Conservation (phyloP, 768 basidiomycete species). For the Boletus pseudo-olivaceus region DNA sequence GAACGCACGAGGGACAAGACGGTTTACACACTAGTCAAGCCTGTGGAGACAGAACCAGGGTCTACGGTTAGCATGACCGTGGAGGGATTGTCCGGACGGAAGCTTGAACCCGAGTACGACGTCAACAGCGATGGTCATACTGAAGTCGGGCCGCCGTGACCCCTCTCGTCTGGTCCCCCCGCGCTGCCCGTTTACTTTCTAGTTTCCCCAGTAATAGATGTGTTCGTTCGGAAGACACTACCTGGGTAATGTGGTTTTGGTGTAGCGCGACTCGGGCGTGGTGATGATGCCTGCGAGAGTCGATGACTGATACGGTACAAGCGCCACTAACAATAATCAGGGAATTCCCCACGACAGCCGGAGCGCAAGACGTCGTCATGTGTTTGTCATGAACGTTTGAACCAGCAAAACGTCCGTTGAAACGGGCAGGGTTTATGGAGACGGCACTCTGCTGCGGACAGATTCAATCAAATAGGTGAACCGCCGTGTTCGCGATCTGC, state of each 20-base stretch:
- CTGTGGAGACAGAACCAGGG: conserved; percentile 9
- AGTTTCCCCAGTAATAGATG: background rate
- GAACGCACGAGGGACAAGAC: conserved; percentile 20
- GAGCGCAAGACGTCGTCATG: too few species aligned
- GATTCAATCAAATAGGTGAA: background rate
- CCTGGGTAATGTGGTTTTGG: background rate
- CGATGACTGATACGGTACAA: too few species aligned
- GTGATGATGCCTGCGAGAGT: background rate
- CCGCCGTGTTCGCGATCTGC: background rate
- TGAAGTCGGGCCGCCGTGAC: background rate
- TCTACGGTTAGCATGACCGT: conserved; percentile 1
- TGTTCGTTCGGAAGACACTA: too few species aligned
- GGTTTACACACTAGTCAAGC: conserved; percentile 1
- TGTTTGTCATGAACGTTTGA: too few species aligned
- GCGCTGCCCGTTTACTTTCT: background rate
- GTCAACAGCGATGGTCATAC: background rate
- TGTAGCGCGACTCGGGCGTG: background rate
- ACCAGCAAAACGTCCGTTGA: too few species aligned
- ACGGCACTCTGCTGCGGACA: background rate
- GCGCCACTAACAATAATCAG: too few species aligned
- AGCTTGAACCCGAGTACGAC: background rate
- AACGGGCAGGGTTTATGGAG: too few species aligned
- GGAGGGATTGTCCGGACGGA: background rate
- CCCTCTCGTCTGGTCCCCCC: background rate
- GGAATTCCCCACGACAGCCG: too few species aligned